Percentiles rank a stretch among this genome's conserved stretches.
phyloP scores from a whole-genome alignment of 768 basidiomycete species.

The Boletus tylopilopsis region DNA sequence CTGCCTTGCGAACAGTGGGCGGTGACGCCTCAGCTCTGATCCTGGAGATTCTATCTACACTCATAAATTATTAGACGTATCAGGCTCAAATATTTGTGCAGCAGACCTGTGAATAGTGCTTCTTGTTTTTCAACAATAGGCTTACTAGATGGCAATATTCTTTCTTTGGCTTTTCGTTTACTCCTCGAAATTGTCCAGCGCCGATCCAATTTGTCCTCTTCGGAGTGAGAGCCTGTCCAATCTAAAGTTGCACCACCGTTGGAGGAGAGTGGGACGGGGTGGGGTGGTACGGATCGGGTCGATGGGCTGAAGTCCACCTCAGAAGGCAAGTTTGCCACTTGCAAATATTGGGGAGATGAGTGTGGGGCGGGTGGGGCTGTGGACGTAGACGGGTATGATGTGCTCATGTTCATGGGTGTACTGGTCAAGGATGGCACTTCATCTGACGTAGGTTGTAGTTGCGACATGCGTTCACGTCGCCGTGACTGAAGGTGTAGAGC shows the following conservation, averaged over 20 bases:
- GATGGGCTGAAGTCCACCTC: slow-evolving; percentile 75
- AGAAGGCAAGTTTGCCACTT: slow-evolving; percentile 19
- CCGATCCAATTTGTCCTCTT: slow-evolving; percentile 55
- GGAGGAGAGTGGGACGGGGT: slow-evolving; percentile 67
- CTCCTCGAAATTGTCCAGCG: slow-evolving; percentile 54
- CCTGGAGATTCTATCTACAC: slow-evolving; percentile 52
- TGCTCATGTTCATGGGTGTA: slow-evolving; percentile 21
- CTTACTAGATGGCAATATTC: slow-evolving; percentile 37
- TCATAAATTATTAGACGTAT: background rate
- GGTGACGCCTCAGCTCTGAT: slow-evolving; percentile 49
- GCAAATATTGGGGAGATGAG: slow-evolving; percentile 22
- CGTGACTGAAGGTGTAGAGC: slow-evolving; percentile 71
- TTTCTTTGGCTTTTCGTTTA: slow-evolving; percentile 59
- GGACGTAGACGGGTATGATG: slow-evolving; percentile 33
- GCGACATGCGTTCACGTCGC: slow-evolving; percentile 57
- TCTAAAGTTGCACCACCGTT: slow-evolving; percentile 71
- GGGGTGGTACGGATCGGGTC: slow-evolving; percentile 41
- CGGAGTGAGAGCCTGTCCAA: slow-evolving; percentile 58
- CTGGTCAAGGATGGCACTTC: slow-evolving; percentile 26
- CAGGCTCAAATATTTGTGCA: background rate
- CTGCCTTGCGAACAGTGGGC: slow-evolving; percentile 59
- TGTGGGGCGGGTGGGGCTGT: slow-evolving; percentile 12
- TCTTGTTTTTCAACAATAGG: slow-evolving; percentile 57
- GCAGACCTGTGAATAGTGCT: slow-evolving; percentile 50
- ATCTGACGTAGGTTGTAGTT: slow-evolving; percentile 16